phyloP scores from a whole-genome alignment of 225 moss, liverwort and hornwort genomes.

The Thuidium tamariscinum region DNA sequence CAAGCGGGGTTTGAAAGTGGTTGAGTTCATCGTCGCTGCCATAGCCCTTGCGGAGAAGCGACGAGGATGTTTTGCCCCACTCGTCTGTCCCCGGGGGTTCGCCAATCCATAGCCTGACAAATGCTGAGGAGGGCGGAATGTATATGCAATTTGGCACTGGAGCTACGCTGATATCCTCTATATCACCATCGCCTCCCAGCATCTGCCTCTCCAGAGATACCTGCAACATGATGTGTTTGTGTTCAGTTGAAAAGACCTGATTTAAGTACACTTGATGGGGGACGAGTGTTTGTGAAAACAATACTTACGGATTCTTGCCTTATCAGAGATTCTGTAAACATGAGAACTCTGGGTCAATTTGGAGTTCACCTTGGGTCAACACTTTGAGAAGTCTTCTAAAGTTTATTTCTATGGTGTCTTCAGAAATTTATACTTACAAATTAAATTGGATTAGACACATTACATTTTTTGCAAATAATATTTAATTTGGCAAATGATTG shows the following conservation, averaged over 20 bases:
- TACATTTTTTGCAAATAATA: not conserved
- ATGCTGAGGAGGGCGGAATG: slow-evolving; percentile 47
- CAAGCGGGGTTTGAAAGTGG: slow-evolving; percentile 50
- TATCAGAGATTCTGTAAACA: not conserved
- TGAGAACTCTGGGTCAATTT: not conserved
- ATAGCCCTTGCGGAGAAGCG: slow-evolving; percentile 79
- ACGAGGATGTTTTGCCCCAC: slow-evolving; percentile 55
- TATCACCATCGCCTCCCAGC: slow-evolving; percentile 40
- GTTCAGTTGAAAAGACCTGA: not conserved
- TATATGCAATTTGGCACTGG: slow-evolving; percentile 52
- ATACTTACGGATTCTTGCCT: not conserved
- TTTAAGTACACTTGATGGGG: no score
- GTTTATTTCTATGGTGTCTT: not conserved
- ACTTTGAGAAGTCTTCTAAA: not conserved
- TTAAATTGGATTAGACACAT: not conserved
- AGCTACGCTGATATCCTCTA: slow-evolving; percentile 44
- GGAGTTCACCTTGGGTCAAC: not conserved
- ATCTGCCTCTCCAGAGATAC: slow-evolving; percentile 70
- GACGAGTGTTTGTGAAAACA: not conserved
- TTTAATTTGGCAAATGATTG: not conserved
- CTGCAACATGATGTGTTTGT: slow-evolving; percentile 6
- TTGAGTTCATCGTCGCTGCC: slow-evolving; percentile 86
- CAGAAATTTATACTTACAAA: no score
- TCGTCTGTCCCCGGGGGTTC: slow-evolving; percentile 21
- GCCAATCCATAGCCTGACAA: slow-evolving; percentile 76